Evolutionary conservation across 2,329 filamentous ascomycete species (phyloP), one percentile per base, ranked within the genome.

Genomic region (Macroventuria anomochaeta): DNA sequence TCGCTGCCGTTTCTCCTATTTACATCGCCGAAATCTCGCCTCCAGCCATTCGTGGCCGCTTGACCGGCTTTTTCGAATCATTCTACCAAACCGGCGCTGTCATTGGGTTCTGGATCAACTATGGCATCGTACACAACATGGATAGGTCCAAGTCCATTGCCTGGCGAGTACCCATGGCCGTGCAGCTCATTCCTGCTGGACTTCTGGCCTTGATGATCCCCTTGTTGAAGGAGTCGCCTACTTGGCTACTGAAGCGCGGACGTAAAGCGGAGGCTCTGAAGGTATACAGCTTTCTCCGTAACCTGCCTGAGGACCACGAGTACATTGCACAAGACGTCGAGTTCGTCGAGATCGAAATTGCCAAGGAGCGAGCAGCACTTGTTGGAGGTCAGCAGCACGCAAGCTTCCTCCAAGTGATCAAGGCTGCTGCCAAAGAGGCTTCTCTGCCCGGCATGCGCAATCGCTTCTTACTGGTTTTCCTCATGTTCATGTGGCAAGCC

Each of bases 311-410:
- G 0, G 77, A 82, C 4, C 80, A 89, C 59, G 74, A 84, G n/a
- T 92, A 92, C 70, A 87, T 93, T 49, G 75, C 88, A 1, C 88
- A 93, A 72, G 90, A 93, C 70, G 79, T 93, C 13, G 80, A 81
- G 50, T 86, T 82, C 58, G 88, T 93, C 58, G 88, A 92, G 50
- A 79, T 81, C 12, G 88, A 89, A 6, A 76, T 91, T 8, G 88
- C 51, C 2, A 54, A 49, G 36, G 51, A 54, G 34, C 34, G 70
- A 18, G 61, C 67, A 6, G 58, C 63, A 2, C 62, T 71, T 2
- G 61, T 68, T 23, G 64, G 65, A n/a, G 64, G 47, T 3, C 49
- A 68, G 33, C 53, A 61, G 25, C 64, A 63, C 15, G 63, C 66
- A 2, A 69, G 60, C 1, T 71, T 75, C 31, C 37, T 49, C 7